Evolutionary conservation across 1,139 yeast genomes (phyloP).

Genomic region (Pichia sp.): DNA sequence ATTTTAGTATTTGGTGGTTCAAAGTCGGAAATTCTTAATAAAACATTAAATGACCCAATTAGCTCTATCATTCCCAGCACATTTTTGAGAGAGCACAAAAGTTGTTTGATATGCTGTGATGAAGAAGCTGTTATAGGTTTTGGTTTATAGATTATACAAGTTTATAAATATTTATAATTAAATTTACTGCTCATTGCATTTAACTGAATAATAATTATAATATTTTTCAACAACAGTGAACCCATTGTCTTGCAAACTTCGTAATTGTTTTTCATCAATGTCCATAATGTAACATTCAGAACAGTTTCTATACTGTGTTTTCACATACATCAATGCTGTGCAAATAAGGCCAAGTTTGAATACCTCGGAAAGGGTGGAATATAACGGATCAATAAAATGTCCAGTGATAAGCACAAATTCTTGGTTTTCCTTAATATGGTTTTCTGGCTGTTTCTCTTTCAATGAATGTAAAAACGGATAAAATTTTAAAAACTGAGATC

Average conservation of each 20-base stretch:
- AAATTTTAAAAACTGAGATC: conserved; percentile 43
- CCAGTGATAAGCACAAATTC: conserved; percentile 49
- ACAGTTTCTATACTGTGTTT: conserved; percentile 23
- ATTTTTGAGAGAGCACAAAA: conserved; percentile 41
- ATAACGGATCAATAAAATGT: conserved; percentile 51
- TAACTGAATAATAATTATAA: conserved; percentile 10
- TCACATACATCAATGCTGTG: conserved; percentile 52
- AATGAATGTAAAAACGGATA: conserved; percentile 41
- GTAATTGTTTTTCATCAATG: conserved; percentile 12
- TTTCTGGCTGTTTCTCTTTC: background rate
- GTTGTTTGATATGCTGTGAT: conserved; percentile 42
- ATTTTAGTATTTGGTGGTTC: conserved; percentile 43
- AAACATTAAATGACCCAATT: conserved; percentile 37
- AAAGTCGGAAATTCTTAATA: conserved; percentile 40
- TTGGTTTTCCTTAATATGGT: conserved; percentile 7
- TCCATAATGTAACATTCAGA: conserved; percentile 24
- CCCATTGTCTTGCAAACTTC: conserved; percentile 15
- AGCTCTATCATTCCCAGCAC: conserved; percentile 41
- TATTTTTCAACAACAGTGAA: conserved; percentile 10
- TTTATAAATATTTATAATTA: background rate
- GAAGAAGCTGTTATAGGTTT: conserved; percentile 15
- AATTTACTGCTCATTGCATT: background rate
- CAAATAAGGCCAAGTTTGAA: conserved; percentile 55
- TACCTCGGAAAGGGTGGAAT: conserved; percentile 48
- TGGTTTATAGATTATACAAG: background rate